Conservation (phyloP, 1,284 basidiomycete genomes). For the Naganishia sp. region DNA sequence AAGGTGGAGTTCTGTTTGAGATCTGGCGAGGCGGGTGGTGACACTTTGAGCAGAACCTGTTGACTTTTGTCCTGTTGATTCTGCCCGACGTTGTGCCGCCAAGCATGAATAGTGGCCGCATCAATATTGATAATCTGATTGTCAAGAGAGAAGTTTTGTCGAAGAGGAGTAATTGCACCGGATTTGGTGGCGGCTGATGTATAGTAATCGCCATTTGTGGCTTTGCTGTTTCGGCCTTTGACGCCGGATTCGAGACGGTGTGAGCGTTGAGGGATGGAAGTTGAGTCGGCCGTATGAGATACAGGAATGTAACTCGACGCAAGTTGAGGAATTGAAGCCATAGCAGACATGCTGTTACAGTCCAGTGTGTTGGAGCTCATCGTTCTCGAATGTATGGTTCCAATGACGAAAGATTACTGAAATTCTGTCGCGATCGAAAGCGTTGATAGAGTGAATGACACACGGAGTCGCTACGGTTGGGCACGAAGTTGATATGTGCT, state of each 20-base stretch:
- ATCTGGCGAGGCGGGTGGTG: slow-evolving; percentile 6
- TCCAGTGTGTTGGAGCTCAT: slow-evolving; percentile 20
- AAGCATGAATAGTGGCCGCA: slow-evolving; percentile 20
- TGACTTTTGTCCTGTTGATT: slow-evolving; percentile 14
- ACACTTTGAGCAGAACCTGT: background rate
- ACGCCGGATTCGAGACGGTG: slow-evolving; percentile 24
- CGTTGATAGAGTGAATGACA: slow-evolving; percentile 19
- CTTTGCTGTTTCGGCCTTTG: background rate
- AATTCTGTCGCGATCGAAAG: slow-evolving; percentile 5
- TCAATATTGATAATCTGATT: slow-evolving; percentile 23
- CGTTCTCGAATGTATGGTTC: slow-evolving; percentile 15
- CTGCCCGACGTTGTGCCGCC: slow-evolving; percentile 21
- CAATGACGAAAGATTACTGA: slow-evolving; percentile 1
- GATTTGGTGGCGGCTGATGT: background rate
- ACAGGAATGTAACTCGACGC: background rate
- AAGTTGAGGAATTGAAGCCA: slow-evolving; percentile 4
- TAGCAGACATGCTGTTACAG: slow-evolving; percentile 20
- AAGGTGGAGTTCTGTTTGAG: slow-evolving; percentile 11
- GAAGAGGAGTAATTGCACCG: background rate
- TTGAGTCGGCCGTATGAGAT: slow-evolving; percentile 1
- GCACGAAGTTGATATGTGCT: slow-evolving; percentile 13
- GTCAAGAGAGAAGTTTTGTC: slow-evolving; percentile 12
- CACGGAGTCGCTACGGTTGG: slow-evolving; percentile 15
- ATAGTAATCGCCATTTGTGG: background rate
- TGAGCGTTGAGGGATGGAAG: slow-evolving; percentile 14